Conservation (phyloP, 176 grass and related monocot genomes). For the Musa acuminata region DNA sequence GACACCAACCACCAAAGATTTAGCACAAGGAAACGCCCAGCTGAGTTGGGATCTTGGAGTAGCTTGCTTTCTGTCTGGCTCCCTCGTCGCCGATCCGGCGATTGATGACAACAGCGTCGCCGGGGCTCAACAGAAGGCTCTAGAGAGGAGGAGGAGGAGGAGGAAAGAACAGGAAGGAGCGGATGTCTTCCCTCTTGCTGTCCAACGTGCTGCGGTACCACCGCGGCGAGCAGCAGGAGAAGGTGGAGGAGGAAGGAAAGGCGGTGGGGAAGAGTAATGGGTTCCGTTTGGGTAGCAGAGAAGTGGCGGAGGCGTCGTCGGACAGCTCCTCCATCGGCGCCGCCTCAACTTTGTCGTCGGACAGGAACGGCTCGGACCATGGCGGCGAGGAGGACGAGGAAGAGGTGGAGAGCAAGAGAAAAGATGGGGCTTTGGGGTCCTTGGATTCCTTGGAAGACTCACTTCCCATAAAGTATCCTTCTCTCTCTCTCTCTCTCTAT, state of each 20-base stretch:
- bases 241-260: background rate
- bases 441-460: slow-evolving; percentile 56
- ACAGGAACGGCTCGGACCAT: background rate
- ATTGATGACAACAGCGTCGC: too few species aligned
- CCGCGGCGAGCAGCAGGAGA: slow-evolving; percentile 16
- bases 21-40: too few species aligned
- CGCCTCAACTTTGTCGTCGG: slow-evolving; percentile 24
- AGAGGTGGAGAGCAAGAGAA: slow-evolving; percentile 5
- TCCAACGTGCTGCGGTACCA: background rate
- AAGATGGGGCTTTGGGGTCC: slow-evolving; percentile 17
- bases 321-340: slow-evolving; percentile 25
- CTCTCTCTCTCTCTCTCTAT: too few species aligned
- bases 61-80: background rate
- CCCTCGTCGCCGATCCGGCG: too few species aligned
- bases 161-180: too few species aligned
- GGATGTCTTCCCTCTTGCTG: too few species aligned
- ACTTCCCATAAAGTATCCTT: slow-evolving; percentile 42
- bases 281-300: slow-evolving; percentile 27
- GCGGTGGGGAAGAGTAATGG: background rate
- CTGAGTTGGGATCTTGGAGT: too few species aligned
- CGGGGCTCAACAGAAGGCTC: too few species aligned
- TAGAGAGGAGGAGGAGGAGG: too few species aligned
- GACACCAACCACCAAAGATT: too few species aligned
- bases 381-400: slow-evolving; percentile 24
- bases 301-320: slow-evolving; percentile 22